Evolutionary conservation across 345 rosid genomes (phyloP), one percentile per base, ranked within the genome.

Genomic region (Eucalyptus guilfoylei): DNA sequence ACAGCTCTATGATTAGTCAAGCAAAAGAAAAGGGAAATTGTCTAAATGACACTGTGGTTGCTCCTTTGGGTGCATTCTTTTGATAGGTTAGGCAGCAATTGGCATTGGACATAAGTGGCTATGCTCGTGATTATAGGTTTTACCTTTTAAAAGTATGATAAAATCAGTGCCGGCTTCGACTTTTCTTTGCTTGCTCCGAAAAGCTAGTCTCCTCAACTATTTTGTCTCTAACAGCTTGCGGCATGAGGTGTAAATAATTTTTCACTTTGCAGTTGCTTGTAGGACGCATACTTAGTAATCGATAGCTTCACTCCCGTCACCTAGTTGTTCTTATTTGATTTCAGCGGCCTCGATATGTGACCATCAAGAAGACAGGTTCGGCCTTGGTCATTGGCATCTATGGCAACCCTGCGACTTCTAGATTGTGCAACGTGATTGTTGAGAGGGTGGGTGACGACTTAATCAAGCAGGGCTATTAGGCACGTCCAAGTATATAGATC

Each of bases 401-500:
- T 67, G 4, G 4, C 11, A n/a, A 7, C 40, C 11, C 1, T 37
- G 11, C 0, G 2, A 32, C 3, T 16, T 32, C 9, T 5, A 67
- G 5, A 4, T 2, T 8, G 11, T 32, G 80, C 42, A 32, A 67
- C 5, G 23, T 3, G 23, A 15, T 67, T 32, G 23, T 67, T 32
- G 42, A 67, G 80, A 67, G 42, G 42, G 80, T 67, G 80, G 80
- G 80, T 21, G 23, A 15, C 2, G 80, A 67, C 80, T 67, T 67
- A 32, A 67, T 67, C 80, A 67, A 32, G 19, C 5, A 5, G 37
- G 34, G 17, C n/a, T 62, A 26, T 62, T 62, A 62, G 72, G 72
- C 32, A 62, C n/a, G 34, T 62, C 34, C 34, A 64, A 14, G 37
- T n/a, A 14, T 30, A 19, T 32, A 15, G 40, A 67, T 67, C 23